Base-by-base conservation (phyloP, 2,329 filamentous ascomycete genomes). In the Penicillium brevicompactum region DNA sequence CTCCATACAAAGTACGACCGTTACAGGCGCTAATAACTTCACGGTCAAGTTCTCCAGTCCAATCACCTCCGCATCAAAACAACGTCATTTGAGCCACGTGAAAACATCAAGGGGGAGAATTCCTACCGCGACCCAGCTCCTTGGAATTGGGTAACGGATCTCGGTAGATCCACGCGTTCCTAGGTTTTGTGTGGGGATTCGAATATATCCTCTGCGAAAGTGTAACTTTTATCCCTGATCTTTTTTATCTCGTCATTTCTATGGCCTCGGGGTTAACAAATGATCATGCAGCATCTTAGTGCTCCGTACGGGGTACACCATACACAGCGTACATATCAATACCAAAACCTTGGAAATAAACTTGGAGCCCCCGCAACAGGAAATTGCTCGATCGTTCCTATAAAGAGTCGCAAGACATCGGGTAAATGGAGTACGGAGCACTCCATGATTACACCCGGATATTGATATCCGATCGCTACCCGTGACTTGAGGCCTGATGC, bases 121-220 rank as follows among this genome's bases (percentile, higher is more conserved):
- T 43, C 32, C 21, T 24, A 10, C 24, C 24, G 24, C 5, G 22
- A 24, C 52, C 52, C 52, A 51, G 52, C 21, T n/a, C 52, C 63
- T 46, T 16, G 63, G 63, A 1, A 58, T 58, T 62, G 63, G 63
- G 55, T 56, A 49, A 42, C 56, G 56, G 60, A 58, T 63, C 58
- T 63, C 60, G 58, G 61, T 59, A 61, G 62, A 64, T 62, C 63
- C 60, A 63, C 62, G 56, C 51, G 57, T 58, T 34, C 53, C 60
- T n/a, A 37, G 22, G 34, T 32, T 40, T 45, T 44, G 32, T 48
- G 34, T 22, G 24, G 43, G 13, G 14, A 44, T n/a, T 14, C 8
- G 7, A 27, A 21, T 8, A 37, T 27, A 24, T 24, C n/a, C 31
- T 48, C 14, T 40, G 7, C 18, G 18, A 37, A 22, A 18, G 18